Conservation (phyloP, 495 filamentous ascomycete genomes). For the Lentithecium fluviatile region DNA sequence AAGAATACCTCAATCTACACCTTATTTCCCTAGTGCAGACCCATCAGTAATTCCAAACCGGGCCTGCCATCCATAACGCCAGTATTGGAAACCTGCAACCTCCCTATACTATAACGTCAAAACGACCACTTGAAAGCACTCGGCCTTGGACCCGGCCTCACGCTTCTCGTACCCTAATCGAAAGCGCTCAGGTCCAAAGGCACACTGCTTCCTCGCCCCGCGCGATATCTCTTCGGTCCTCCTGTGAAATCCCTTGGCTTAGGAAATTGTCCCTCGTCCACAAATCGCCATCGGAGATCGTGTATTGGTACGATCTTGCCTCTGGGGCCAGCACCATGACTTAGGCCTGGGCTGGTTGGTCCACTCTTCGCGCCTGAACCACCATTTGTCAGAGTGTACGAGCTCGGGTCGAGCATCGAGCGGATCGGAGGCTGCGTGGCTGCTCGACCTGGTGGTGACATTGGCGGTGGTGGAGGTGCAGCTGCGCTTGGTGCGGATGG, state of each 20-base stretch:
- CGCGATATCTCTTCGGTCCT: conserved; percentile 73
- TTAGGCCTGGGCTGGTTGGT: conserved; percentile 33
- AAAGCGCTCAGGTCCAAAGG: conserved; percentile 73
- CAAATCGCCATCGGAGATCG: conserved; percentile 84
- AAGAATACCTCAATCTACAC: not conserved
- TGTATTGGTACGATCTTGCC: conserved; percentile 62
- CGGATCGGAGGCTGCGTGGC: conserved; percentile 47
- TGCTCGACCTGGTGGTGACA: conserved; percentile 33
- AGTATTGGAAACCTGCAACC: not conserved
- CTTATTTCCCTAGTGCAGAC: no score
- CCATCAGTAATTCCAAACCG: not conserved
- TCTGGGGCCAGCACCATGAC: conserved; percentile 36
- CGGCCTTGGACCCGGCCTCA: no score
- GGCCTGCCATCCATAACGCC: not conserved
- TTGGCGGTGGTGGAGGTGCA: conserved; percentile 38
- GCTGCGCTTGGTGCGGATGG: conserved; percentile 31
- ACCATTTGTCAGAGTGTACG: conserved; percentile 70
- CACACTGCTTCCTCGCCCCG: conserved; percentile 89
- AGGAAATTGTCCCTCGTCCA: conserved; percentile 75
- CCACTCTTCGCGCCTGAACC: conserved; percentile 29
- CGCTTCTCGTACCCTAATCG: conserved; percentile 24
- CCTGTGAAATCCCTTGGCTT: conserved; percentile 79
- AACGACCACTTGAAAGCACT: not conserved
- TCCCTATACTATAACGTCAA: not conserved
- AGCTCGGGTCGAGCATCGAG: conserved; percentile 69